phyloP scores from a whole-genome alignment of 345 rosid genomes.

The Clausena lansium region DNA sequence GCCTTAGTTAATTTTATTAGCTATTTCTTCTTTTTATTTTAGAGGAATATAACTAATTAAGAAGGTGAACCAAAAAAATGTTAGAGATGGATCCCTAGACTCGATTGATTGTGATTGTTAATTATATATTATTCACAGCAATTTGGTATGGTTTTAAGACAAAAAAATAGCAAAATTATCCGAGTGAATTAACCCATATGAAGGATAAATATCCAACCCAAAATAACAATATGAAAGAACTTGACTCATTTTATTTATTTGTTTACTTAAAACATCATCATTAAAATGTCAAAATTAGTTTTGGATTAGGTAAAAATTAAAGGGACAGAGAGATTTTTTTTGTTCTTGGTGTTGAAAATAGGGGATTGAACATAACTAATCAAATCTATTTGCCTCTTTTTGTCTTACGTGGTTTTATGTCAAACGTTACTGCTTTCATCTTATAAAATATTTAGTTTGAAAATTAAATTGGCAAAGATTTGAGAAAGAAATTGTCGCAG shows the following conservation, averaged over 20 bases:
- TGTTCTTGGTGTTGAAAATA: background rate
- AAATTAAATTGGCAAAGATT: background rate
- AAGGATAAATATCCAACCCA: background rate
- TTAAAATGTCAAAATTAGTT: conserved; percentile 1
- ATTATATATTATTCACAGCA: too few species aligned
- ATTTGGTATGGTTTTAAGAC: too few species aligned
- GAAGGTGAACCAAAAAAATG: too few species aligned
- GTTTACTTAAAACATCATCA: background rate
- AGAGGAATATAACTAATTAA: background rate
- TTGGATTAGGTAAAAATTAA: conserved; percentile 2
- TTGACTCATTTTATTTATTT: too few species aligned
- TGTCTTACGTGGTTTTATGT: conserved; percentile 1
- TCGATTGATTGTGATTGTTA: too few species aligned
- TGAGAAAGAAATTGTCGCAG: background rate
- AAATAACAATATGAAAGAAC: too few species aligned
- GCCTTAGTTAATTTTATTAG: too few species aligned
- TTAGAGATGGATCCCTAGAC: background rate
- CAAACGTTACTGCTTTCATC: background rate
- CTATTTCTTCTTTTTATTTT: too few species aligned
- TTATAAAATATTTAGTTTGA: background rate
- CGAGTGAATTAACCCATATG: background rate
- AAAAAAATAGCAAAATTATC: background rate
- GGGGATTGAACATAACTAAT: background rate
- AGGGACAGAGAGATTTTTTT: background rate
- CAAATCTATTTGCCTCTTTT: background rate